Percentiles rank a stretch among this genome's conserved stretches.
Conservation (phyloP, 768 basidiomycete species). For the Epithele typhae region DNA sequence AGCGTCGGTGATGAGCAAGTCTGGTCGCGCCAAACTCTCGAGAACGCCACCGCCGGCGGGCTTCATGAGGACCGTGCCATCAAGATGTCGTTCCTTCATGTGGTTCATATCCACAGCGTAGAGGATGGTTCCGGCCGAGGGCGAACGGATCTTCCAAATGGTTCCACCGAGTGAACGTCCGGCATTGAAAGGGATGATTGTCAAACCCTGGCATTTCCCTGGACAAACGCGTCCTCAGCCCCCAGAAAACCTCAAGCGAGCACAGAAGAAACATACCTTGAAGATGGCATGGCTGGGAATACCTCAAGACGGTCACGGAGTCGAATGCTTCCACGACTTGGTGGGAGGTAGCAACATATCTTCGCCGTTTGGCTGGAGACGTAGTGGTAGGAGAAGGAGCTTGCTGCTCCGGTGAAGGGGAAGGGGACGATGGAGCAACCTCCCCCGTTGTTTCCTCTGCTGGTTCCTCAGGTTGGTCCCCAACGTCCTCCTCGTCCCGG, state of each 20-base stretch:
- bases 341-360: constrained; percentile 70
- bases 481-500: constrained; percentile 68
- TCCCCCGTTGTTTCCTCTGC: constrained; percentile 11
- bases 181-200: constrained; percentile 92
- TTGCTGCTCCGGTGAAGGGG: constrained; percentile 23
- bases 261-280: constrained; percentile 54
- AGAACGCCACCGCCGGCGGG: constrained; percentile 77
- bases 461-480: constrained; percentile 26
- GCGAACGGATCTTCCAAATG: constrained; percentile 98
- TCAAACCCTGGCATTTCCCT: constrained; percentile 88
- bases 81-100: constrained; percentile 91
- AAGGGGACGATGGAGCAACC: constrained; percentile 17
- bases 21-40: constrained; percentile 84
- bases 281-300: constrained; percentile 93
- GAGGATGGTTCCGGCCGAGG: constrained; percentile 90
- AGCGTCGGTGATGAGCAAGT: constrained; percentile 91
- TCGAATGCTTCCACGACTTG: constrained; percentile 95
- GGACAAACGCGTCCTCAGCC: constrained; percentile 1
- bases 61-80: constrained; percentile 84
- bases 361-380: constrained; percentile 31
- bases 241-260: background rate
- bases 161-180: constrained; percentile 96
- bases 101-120: constrained; percentile 97
- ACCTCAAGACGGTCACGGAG: constrained; percentile 84
- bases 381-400: constrained; percentile 3